phyloP scores from a whole-genome alignment of 805 yeast species.

The Hanseniaspora vineae region DNA sequence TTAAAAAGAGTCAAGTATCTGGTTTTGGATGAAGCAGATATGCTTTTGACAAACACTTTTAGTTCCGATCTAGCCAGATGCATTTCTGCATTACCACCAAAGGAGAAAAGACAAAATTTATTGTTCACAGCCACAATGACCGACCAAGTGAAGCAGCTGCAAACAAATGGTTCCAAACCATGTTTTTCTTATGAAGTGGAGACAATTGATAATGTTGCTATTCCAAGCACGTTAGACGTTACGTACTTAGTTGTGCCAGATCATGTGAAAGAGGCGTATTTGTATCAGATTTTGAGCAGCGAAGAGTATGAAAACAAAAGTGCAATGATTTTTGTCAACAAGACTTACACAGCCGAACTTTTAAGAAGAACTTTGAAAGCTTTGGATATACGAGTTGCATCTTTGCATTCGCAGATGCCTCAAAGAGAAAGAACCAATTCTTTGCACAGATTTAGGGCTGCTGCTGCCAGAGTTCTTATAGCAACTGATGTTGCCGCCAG shows the following conservation, averaged over 20 bases:
- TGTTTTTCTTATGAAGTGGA: constrained; percentile 65
- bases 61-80: constrained; percentile 67
- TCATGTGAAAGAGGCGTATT: constrained; percentile 80
- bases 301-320: constrained; percentile 52
- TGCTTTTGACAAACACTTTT: constrained; percentile 73
- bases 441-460: constrained; percentile 83
- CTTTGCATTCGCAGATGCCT: constrained; percentile 89
- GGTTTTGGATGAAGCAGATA: constrained; percentile 94
- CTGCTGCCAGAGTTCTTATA: constrained; percentile 81
- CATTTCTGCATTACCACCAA: constrained; percentile 54
- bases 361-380: constrained; percentile 62
- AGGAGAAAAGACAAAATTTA: constrained; percentile 70
- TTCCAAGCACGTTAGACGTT: constrained; percentile 60
- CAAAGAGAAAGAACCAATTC: constrained; percentile 87
- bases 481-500: constrained; percentile 97
- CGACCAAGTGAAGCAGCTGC: constrained; percentile 73
- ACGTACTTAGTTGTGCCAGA: constrained; percentile 70
- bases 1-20: constrained; percentile 64
- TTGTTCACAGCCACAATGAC: constrained; percentile 94
- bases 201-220: constrained; percentile 58
- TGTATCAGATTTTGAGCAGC: constrained; percentile 52
- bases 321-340: constrained; percentile 80
- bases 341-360: constrained; percentile 83
- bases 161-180: constrained; percentile 42
- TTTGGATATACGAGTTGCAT: constrained; percentile 70